Evolutionary conservation across 1,139 yeast genomes (phyloP), one percentile per base, ranked within the genome.

Genomic region (Taphrina populina): DNA sequence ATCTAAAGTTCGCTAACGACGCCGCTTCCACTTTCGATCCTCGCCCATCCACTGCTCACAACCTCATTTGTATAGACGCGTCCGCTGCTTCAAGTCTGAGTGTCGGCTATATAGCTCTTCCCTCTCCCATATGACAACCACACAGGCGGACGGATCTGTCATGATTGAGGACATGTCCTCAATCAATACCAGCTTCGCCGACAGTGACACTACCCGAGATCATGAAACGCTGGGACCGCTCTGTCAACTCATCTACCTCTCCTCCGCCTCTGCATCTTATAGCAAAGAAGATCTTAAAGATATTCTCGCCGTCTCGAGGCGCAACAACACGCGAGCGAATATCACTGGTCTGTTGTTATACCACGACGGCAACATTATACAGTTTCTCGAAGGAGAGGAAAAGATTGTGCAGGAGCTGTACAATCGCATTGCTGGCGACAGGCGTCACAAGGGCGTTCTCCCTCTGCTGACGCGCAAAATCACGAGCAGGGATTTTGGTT

Each of bases 291-390:
- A 49, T 13, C 17, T 49, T 24, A n/a, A 15, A n/a, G 39, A 41
- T 15, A 49, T 49, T 8, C 33, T 49, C 15, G 19, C 24, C 27
- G 26, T 39, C 15, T 49, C 54, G 27, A 26, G 54, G 27, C 46
- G 46, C 17, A 49, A 49, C 39, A 49, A 49, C 17, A 39, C 46
- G 17, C 17, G 37, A 4, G 29, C 21, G 6, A 24, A 39, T 19
- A 17, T 49, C 26, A 49, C 54, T n/a, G 54, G 54, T 8, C 46
- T 49, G 24, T 27, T 49, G 5, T 39, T 49, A 6, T 49, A 49
- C 17, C 54, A 49, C 20, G 54, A 49, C n/a, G 54, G 54, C 46
- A 49, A 49, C 17, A 32, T 49, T 19, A 49, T 49, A 2, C 54
- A 49, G n/a, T 49, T 49, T 19, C 46, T 49, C 20, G 54, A 49